phyloP scores from a whole-genome alignment of 139 green algal species.

The Haematococcus lacustris region DNA sequence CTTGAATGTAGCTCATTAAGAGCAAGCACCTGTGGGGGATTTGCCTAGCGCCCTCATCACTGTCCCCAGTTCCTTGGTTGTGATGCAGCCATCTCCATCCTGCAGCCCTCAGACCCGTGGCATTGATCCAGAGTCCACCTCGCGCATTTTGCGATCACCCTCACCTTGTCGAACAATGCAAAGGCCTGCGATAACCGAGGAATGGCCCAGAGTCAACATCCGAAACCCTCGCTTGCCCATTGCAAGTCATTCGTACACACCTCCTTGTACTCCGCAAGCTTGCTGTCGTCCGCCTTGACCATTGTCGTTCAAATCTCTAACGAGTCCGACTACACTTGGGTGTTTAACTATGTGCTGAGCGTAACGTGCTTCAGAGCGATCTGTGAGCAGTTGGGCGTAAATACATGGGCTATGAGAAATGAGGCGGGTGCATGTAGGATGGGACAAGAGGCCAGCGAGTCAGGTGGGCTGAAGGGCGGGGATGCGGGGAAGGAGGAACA shows the following conservation, averaged over 20 bases:
- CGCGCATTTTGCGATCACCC: not conserved
- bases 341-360: too few species aligned
- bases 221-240: too few species aligned
- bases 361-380: too few species aligned
- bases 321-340: too few species aligned
- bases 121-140: not conserved
- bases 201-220: not conserved
- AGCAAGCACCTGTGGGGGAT: constrained; percentile 12
- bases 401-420: too few species aligned
- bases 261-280: constrained; percentile 1
- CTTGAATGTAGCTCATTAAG: too few species aligned
- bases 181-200: not conserved
- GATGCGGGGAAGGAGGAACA: too few species aligned
- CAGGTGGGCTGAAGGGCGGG: too few species aligned
- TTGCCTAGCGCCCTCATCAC: constrained; percentile 30
- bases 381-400: too few species aligned
- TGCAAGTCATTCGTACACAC: not conserved
- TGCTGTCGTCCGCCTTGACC: not conserved
- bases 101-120: not conserved
- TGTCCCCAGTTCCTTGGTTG: constrained; percentile 32
- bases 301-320: too few species aligned
- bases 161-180: constrained; percentile 10
- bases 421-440: too few species aligned
- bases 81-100: constrained; percentile 26
- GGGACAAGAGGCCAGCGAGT: too few species aligned